Evolutionary conservation across 129 eudicot genomes (phyloP).

Genomic region (Helianthus tuberosus): DNA sequence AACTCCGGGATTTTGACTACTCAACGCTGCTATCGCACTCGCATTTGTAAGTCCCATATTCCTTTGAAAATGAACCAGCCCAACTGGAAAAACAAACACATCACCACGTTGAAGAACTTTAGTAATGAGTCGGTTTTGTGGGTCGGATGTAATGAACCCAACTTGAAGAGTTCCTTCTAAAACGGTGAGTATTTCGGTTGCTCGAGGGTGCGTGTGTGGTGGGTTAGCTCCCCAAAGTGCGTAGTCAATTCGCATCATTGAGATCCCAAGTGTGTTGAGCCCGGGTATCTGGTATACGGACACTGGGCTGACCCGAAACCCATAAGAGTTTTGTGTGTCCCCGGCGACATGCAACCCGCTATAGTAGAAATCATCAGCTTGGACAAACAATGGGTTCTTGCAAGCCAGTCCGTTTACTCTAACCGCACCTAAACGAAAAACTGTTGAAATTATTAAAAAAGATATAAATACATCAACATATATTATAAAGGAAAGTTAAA

Average conservation of each 20-base stretch:
- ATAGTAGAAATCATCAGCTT: slow-evolving; percentile 50
- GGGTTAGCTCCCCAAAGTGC: slow-evolving; percentile 48
- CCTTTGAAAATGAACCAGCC: slow-evolving; percentile 50
- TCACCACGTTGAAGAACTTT: slow-evolving; percentile 54
- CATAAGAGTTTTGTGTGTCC: slow-evolving; percentile 43
- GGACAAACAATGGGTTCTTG: slow-evolving; percentile 41
- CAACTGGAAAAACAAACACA: slow-evolving; percentile 52
- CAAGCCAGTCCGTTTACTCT: slow-evolving; percentile 49
- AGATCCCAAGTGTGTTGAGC: slow-evolving; percentile 49
- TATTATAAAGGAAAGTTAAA: background rate
- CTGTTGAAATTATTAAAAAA: slow-evolving; percentile 1
- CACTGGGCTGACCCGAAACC: slow-evolving; percentile 44
- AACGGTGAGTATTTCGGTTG: slow-evolving; percentile 48
- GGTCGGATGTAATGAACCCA: slow-evolving; percentile 53
- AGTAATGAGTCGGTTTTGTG: slow-evolving; percentile 45
- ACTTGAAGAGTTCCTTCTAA: slow-evolving; percentile 50
- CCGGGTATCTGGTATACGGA: slow-evolving; percentile 44
- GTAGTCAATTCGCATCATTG: slow-evolving; percentile 50
- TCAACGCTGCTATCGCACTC: slow-evolving; percentile 45
- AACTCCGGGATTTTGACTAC: slow-evolving; percentile 50
- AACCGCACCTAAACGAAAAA: slow-evolving; percentile 28
- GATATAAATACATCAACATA: background rate
- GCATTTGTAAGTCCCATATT: slow-evolving; percentile 43
- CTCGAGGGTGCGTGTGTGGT: slow-evolving; percentile 56
- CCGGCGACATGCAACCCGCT: slow-evolving; percentile 46